These are phyloP conservation scores for Parastagonospora nodorum DNA, from an alignment of 2,329 filamentous ascomycete species.

Conservation along the genomic window DNA sequence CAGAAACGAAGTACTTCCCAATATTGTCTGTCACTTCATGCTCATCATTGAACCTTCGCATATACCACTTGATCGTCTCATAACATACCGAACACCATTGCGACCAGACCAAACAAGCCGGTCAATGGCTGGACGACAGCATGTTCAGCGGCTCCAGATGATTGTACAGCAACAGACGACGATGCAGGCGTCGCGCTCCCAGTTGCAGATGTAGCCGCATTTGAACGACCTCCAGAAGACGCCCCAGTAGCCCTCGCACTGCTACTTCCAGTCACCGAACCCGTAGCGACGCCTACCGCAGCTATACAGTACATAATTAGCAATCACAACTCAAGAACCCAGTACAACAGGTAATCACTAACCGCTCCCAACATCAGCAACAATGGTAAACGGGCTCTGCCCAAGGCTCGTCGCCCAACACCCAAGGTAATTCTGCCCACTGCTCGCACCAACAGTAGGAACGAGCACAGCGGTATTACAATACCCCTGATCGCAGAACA, in stretches of 20 bases:
- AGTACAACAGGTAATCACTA: too few relatives aligned
- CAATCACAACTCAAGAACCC: too few relatives aligned
- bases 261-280: too few relatives aligned
- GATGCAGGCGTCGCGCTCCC: not conserved
- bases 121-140: not conserved
- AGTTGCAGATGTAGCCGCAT: not conserved
- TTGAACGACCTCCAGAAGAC: too few relatives aligned
- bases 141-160: not conserved
- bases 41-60: not conserved
- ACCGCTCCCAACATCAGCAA: not conserved
- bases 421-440: constrained; percentile 20
- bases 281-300: too few relatives aligned
- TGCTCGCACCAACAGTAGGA: constrained; percentile 19
- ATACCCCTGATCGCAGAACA: constrained; percentile 27
- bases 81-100: not conserved
- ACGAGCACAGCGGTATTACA: constrained; percentile 33
- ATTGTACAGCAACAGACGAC: not conserved
- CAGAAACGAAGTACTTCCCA: not conserved
- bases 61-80: not conserved
- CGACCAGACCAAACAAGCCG: not conserved
- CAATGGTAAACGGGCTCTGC: constrained; percentile 5
- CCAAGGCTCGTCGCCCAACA: constrained; percentile 32
- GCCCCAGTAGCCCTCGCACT: too few relatives aligned
- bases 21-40: not conserved
- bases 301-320: too few relatives aligned